Evolutionary conservation across 257 asterid genomes (phyloP).

Genomic region (Misopates orontium): DNA sequence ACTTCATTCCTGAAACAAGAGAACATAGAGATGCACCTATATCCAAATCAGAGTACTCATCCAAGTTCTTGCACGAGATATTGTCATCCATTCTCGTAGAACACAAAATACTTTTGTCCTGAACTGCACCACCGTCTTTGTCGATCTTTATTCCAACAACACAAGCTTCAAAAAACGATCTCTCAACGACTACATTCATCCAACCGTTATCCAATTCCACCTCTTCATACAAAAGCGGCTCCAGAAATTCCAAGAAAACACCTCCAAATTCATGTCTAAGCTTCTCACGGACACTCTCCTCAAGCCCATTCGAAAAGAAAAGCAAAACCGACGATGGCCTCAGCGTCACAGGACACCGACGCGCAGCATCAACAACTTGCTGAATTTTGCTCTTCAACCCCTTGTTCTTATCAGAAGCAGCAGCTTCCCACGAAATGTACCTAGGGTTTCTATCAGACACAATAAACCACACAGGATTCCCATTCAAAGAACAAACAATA

Average conservation of each 20-base stretch:
- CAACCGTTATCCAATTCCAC: conserved; percentile 59
- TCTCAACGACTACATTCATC: conserved; percentile 51
- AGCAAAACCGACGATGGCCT: conserved; percentile 65
- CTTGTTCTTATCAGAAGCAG: conserved; percentile 34
- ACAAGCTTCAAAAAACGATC: conserved; percentile 59
- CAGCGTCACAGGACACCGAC: conserved; percentile 49
- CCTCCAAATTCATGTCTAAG: conserved; percentile 57
- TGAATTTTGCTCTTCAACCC: conserved; percentile 54
- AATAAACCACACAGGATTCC: conserved; percentile 85
- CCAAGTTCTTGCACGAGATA: conserved; percentile 34
- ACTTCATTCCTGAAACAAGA: conserved; percentile 57
- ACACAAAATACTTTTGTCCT: conserved; percentile 18
- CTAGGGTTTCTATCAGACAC: conserved; percentile 85
- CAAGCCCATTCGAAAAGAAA: conserved; percentile 73
- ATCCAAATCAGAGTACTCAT: conserved; percentile 32
- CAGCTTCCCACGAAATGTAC: conserved; percentile 55
- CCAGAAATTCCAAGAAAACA: conserved; percentile 37
- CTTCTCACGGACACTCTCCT: conserved; percentile 35
- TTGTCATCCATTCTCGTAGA: conserved; percentile 15
- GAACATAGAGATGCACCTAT: conserved; percentile 50
- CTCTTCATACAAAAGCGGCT: conserved; percentile 36
- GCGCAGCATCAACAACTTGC: conserved; percentile 61
- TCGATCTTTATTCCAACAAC: conserved; percentile 48
- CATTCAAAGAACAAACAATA: conserved; percentile 63
- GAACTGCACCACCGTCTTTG: conserved; percentile 13